phyloP scores from a whole-genome alignment of 768 basidiomycete species.

The Pleurotus citrinopileatus region DNA sequence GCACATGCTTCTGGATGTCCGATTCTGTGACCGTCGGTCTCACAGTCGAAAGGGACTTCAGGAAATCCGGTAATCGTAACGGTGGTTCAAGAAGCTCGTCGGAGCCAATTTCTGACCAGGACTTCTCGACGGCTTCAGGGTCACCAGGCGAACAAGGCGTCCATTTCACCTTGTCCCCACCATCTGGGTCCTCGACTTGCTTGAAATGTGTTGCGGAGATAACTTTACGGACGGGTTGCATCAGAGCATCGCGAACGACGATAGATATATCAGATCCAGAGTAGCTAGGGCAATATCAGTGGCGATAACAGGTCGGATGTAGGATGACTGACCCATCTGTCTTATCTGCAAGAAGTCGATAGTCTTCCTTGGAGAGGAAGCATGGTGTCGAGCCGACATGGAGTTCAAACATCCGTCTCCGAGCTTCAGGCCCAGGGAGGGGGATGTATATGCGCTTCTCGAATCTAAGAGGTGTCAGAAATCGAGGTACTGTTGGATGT shows the following conservation, averaged over 20 bases:
- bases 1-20: conserved; percentile 81
- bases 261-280: conserved; percentile 95
- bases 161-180: conserved; percentile 50
- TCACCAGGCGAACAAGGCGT: conserved; percentile 98
- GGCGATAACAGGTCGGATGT: background rate
- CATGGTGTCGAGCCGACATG: conserved; percentile 94
- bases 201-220: conserved; percentile 96
- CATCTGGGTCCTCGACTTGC: conserved; percentile 31
- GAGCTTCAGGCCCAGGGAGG: conserved; percentile 88
- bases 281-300: conserved; percentile 33
- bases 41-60: conserved; percentile 73
- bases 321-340: conserved; percentile 62
- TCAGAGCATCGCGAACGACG: conserved; percentile 92
- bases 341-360: conserved; percentile 72
- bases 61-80: conserved; percentile 73
- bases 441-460: conserved; percentile 99
- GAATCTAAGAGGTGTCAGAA: too few species aligned
- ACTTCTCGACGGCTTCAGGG: conserved; percentile 77
- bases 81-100: conserved; percentile 91
- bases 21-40: conserved; percentile 86
- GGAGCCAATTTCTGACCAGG: conserved; percentile 84
- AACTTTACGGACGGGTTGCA: conserved; percentile 98
- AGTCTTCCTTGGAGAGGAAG: conserved; percentile 75
- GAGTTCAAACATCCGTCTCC: conserved; percentile 94
- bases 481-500: background rate